Evolutionary conservation across 306 rosid species (phyloP).

Genomic region (Dalbergia oliveri): DNA sequence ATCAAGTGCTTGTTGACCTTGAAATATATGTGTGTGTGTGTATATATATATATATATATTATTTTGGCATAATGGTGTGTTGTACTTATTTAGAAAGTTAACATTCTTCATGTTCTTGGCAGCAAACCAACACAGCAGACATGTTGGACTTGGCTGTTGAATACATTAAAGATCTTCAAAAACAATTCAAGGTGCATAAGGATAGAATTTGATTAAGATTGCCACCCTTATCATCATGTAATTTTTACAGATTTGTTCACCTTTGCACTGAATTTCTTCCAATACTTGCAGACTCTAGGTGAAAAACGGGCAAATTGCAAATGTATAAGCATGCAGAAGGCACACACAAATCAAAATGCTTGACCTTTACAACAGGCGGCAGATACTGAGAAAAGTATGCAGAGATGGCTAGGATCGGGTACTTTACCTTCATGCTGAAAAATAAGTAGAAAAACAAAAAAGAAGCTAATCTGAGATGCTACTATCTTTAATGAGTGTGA

Average conservation of each 20-base stretch:
- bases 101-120: constrained; percentile 43
- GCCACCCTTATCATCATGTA: background rate
- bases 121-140: constrained; percentile 99
- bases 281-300: constrained; percentile 65
- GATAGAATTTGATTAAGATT: constrained; percentile 10
- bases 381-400: constrained; percentile 34
- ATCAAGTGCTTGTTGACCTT: background rate
- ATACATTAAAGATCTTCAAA: constrained; percentile 92
- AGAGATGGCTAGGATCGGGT: constrained; percentile 44
- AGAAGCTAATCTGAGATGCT: constrained; percentile 37
- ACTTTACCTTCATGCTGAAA: constrained; percentile 37
- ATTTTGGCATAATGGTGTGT: background rate
- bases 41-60: background rate
- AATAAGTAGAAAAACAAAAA: constrained; percentile 45
- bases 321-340: constrained; percentile 65
- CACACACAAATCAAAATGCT: constrained; percentile 57
- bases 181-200: constrained; percentile 75
- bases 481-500: constrained; percentile 30
- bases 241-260: background rate
- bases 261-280: background rate
- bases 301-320: constrained; percentile 80
- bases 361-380: constrained; percentile 50
- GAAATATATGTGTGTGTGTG: too few species aligned
- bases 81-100: constrained; percentile 27
- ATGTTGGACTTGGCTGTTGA: constrained; percentile 96